Evolutionary conservation across 495 filamentous ascomycete genomes (phyloP), one percentile per base, ranked within the genome.

Genomic region (Penicillium fimorum): DNA sequence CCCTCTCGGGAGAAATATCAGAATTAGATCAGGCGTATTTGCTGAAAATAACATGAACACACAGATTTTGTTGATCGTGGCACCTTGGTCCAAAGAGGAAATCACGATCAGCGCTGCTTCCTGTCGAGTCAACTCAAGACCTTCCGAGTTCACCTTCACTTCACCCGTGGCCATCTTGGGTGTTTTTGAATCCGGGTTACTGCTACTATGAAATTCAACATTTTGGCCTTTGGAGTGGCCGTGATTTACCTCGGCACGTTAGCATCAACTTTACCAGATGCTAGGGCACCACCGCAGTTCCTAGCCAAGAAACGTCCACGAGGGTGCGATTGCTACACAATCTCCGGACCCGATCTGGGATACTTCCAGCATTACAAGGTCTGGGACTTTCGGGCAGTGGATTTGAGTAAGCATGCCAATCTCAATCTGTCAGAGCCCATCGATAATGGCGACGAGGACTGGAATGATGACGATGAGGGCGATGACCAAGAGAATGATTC

Each of bases 311-410:
- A 55, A 20, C 27, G 55, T 20, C 55, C 53, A 15, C 24, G 6
- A 9, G 57, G 61, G 22, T 78, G 75, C 50, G 72, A 76, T 50
- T 78, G 75, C 53, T 78, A 72, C 48, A 65, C 65, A 6, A 67
- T 74, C 29, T 70, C 73, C 0, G 73, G 72, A 4, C 60, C 66
- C 0, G 67, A 74, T 4, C 71, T 67, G 11, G 73, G 76, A 9
- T 87, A 82, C 71, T 89, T 87, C 66, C 76, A 75, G 20, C 73
- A 82, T 61, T 84, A 89, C 72, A 77, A 77, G 35, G 83, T 89
- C 67, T 86, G 79, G 72, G 87, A 91, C 72, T 91, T 85, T 65
- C 82, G 87, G 20, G 46, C 66, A 17, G 63, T 73, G 17, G 58
- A 70, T n/a, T 58, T 73, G 30, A 62, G 24, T 3, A 49, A 35